These are phyloP conservation scores for Neopestalotiopsis sp. DNA, from an alignment of 2,329 filamentous ascomycete species.

Conservation along the genomic window DNA sequence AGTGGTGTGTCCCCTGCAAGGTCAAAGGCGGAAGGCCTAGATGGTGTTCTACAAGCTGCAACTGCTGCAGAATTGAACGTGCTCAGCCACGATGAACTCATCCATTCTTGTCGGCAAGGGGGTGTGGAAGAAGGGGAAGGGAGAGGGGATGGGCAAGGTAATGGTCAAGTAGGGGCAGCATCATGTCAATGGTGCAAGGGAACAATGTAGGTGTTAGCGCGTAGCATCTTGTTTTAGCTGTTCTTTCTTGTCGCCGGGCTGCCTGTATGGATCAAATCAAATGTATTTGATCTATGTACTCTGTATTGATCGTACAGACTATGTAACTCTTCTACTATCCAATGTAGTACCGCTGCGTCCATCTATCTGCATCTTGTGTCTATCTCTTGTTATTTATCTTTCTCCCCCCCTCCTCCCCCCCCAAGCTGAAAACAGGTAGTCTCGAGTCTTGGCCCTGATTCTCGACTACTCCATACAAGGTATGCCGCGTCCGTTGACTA, in stretches of 20 bases:
- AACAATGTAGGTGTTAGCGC: slow-evolving; percentile 17
- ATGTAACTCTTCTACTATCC: not conserved
- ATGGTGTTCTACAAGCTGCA: no score
- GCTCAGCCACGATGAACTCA: not conserved
- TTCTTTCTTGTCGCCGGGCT: not conserved
- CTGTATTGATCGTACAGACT: not conserved
- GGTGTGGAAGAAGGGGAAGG: not conserved
- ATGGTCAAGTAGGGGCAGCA: not conserved
- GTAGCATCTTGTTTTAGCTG: slow-evolving; percentile 22
- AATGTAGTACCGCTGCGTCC: not conserved
- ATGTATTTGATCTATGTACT: not conserved
- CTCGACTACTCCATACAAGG: no score
- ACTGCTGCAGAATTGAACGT: not conserved
- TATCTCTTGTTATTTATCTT: no score
- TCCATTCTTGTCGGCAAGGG: not conserved
- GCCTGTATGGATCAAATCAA: not conserved
- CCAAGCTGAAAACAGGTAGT: no score
- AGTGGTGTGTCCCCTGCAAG: not conserved
- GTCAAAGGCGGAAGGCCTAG: not conserved
- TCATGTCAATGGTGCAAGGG: not conserved
- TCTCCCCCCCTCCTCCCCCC: no score
- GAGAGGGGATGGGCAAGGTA: not conserved
- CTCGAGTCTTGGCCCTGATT: no score
- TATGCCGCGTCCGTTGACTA: not conserved
- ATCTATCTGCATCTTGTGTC: no score